Base-by-base conservation (phyloP, 805 yeast species). In the Wickerhamiella azyma region DNA sequence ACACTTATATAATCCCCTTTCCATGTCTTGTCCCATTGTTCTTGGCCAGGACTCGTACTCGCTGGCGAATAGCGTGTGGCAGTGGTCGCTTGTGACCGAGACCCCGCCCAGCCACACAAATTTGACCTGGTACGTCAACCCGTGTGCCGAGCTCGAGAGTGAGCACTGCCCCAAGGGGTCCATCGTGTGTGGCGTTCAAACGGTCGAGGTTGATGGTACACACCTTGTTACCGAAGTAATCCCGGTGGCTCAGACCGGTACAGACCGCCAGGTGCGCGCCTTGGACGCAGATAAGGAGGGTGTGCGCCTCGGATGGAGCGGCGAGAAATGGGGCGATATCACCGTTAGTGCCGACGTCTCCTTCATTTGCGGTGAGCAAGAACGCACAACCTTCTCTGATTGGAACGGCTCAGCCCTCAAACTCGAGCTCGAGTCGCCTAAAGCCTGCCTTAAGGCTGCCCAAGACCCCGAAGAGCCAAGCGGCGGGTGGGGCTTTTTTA, bases 101-200 rank as follows among this genome's bases (percentile, higher is more conserved):
- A 84, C 96, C 9, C 97, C 97, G 14, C 97, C 98, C 1, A 74
- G 89, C 10, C 64, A 61, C 28, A 75, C 82, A 1, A 70, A 66
- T 42, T 62, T 69, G 29, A 69, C 74, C 2, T 84, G 95, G 88
- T 76, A 70, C 55, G 52, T 88, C 32, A 81, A 85, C 43, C 67
- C 85, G 8, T 85, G 94, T 64, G 77, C 75, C 39, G 65, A 73
- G 0, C 59, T 70, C n/a, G 49, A 56, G 17, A 57, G 57, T 9
- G 62, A 59, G 9, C 61, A 69, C 9, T 88, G 96, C 63, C 80
- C 86, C 0, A 65, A 66, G 40, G 77, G 80, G 51, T 75, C 88
- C 1, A 83, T 82, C 52, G 60, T 88, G 8, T 89, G 98, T 62
- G 95, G 94, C 2, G 57, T 81, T 14, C 77, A 81, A 19, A 56